Evolutionary conservation across 2,329 filamentous ascomycete genomes (phyloP).

Genomic region (Grosmannia clavigera): DNA sequence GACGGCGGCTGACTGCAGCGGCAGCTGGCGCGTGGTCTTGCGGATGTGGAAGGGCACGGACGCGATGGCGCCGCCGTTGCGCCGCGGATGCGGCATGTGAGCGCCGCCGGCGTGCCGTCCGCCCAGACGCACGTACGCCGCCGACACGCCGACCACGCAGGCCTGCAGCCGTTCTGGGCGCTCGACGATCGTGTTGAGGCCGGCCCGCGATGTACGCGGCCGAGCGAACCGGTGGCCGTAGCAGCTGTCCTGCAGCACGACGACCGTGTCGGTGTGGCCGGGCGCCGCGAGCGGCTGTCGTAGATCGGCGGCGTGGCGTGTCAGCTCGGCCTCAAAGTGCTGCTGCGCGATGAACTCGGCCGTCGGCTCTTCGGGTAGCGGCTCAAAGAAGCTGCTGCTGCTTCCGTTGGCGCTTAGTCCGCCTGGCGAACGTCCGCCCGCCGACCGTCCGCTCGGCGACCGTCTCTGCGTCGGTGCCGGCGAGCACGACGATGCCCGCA

Average conservation of each 20-base stretch:
- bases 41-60: conserved; percentile 70
- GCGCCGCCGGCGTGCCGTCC: conserved; percentile 61
- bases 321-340: conserved; percentile 59
- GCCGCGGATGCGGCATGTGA: conserved; percentile 53
- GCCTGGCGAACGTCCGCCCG: conserved; percentile 12
- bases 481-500: conserved; percentile 15
- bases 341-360: conserved; percentile 48
- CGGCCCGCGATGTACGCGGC: conserved; percentile 59
- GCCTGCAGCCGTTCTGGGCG: conserved; percentile 84
- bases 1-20: conserved; percentile 63
- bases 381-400: conserved; percentile 7
- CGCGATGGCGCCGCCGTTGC: conserved; percentile 40
- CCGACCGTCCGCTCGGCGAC: conserved; percentile 9
- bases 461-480: conserved; percentile 9
- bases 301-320: conserved; percentile 36
- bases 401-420: conserved; percentile 20
- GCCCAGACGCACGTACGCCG: conserved; percentile 84
- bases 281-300: background rate
- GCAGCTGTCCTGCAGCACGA: conserved; percentile 84
- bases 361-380: conserved; percentile 22
- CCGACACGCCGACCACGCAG: conserved; percentile 65
- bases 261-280: conserved; percentile 49
- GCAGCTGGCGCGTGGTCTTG: conserved; percentile 61
- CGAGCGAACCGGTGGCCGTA: conserved; percentile 89
- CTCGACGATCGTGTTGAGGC: conserved; percentile 76